Percentiles rank a stretch among this genome's conserved stretches.
These are phyloP conservation scores for Cercospora sp. DNA, from an alignment of 2,329 filamentous ascomycete species.

Conservation along the genomic window DNA sequence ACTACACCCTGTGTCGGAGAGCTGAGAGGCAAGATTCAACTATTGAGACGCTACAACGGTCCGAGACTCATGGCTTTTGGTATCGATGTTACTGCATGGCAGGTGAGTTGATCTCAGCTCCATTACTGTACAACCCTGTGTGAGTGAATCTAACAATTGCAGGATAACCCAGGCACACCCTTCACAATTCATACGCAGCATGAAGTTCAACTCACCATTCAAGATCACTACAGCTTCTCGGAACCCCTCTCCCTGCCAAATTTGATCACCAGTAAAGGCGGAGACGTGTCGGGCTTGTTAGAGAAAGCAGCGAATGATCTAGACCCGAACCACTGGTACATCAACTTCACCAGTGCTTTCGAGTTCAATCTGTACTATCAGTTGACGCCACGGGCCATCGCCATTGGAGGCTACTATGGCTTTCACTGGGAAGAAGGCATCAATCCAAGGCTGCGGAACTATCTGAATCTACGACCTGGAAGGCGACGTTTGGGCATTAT, in stretches of 20 bases:
- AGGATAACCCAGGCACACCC: slow-evolving; percentile 38
- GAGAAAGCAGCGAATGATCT: slow-evolving; percentile 36
- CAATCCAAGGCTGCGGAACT: slow-evolving; percentile 44
- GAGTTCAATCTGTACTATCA: slow-evolving; percentile 45
- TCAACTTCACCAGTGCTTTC: slow-evolving; percentile 50
- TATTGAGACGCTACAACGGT: slow-evolving; percentile 38
- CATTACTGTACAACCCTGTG: neutral
- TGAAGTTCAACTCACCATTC: slow-evolving; percentile 44
- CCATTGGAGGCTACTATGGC: slow-evolving; percentile 46
- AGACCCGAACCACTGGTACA: slow-evolving; percentile 40
- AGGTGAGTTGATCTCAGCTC: neutral
- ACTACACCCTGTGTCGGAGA: slow-evolving; percentile 39
- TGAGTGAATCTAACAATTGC: neutral
- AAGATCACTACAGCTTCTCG: slow-evolving; percentile 52
- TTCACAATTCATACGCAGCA: slow-evolving; percentile 44
- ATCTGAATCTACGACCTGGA: slow-evolving; percentile 30
- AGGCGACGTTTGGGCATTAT: slow-evolving; percentile 40
- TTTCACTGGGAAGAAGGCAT: slow-evolving; percentile 49
- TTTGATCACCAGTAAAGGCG: slow-evolving; percentile 45
- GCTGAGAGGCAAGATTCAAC: slow-evolving; percentile 39
- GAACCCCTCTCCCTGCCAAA: slow-evolving; percentile 42
- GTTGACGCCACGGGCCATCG: slow-evolving; percentile 42
- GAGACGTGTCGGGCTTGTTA: slow-evolving; percentile 43
- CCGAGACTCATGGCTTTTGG: slow-evolving; percentile 31
- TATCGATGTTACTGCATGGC: slow-evolving; percentile 40